Base-by-base conservation (phyloP, 257 asterid genomes). In the Gentiana dahurica region DNA sequence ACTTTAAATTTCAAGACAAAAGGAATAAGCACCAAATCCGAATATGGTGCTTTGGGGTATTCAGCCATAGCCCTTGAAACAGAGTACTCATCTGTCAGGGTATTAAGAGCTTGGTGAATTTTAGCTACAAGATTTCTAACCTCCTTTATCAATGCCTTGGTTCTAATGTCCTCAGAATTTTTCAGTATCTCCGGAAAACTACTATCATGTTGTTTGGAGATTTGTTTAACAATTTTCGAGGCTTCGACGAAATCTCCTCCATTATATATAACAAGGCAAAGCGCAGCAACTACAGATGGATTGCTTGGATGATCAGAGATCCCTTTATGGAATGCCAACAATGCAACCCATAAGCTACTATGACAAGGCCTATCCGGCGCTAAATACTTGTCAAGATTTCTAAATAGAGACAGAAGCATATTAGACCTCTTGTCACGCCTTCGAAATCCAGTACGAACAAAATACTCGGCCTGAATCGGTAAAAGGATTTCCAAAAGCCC, bases 311-410 rank as follows among this genome's bases (percentile, higher is more conserved):
- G 75, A 62, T 77, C 86, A 39, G 79, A 73, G 12, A 87, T 83
- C 57, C 92, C 96, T 71, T 73, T 79, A 65, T 87, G 98, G 70
- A 91, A 82, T 70, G 86, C 96, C 59, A 91, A 72, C 60, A 91
- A 62, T 39, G 95, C 86, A 69, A 87, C 71, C 24, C 97, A 90
- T 73, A 87, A 84, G 78, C 96, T 84, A 67, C 62, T 66, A 73
- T 90, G 94, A 60, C 96, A 90, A 57, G 97, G 97, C 65, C 84
- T 75, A 71, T 90, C 84, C 0, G 97, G 95, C 46, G 87, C 95
- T 75, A 86, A 65, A 71, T 64, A 80, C 67, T 76, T 90, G 68
- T 90, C 97, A 24, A 90, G 82, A 78, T 81, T 82, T 69, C 84
- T 80, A 71, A 82, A 80, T 45, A 90, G 69, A 52, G 89, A 76